Evolutionary conservation across 805 yeast genomes (phyloP), one percentile per base, ranked within the genome.

Genomic region (Ogataea saltuana): DNA sequence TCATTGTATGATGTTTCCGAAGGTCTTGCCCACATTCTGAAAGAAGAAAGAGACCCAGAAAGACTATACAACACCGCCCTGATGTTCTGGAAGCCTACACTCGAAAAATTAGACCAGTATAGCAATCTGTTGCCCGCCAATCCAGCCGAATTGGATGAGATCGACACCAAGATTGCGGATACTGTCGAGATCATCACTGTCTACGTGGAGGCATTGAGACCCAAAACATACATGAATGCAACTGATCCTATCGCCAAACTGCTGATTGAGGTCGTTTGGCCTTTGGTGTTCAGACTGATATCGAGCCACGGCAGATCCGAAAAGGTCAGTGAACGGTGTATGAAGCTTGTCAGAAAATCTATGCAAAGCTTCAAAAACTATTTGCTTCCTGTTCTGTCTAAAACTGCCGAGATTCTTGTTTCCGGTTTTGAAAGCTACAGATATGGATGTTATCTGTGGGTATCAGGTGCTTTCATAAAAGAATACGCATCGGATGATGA

Each of bases 391-490:
- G 70, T 85, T 18, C 67, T 90, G 15, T 76, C 80, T 3, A 71
- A 77, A 11, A 75, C 88, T 28, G 88, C 88, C 1, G 81, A 75
- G 42, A 65, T 83, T 37, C 71, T 89, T 42, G 83, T 78, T 16
- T 72, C 73, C 28, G 93, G 95, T 1, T 90, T 88, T 66, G 73
- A 80, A 33, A 66, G 67, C 20, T 83, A 84, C 16, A 76, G 80
- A 26, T 78, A 69, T 56, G 97, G 97, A 4, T 87, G 96, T 60
- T 89, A 84, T 59, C 67, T 90, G 43, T 90, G 95, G 93, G 91
- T 87, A 11, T 83, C 95, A 2, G 97, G 97, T 7, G 73, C 85
- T 8, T 68, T 89, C 20, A 79, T 86, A 40, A 78, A 86, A 44
- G 91, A 87, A 47, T 90, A 74, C 51, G 83, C 81, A 51, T 80